Conservation (phyloP, 441 rosid genomes). For the Arabidopsis lyrata region DNA sequence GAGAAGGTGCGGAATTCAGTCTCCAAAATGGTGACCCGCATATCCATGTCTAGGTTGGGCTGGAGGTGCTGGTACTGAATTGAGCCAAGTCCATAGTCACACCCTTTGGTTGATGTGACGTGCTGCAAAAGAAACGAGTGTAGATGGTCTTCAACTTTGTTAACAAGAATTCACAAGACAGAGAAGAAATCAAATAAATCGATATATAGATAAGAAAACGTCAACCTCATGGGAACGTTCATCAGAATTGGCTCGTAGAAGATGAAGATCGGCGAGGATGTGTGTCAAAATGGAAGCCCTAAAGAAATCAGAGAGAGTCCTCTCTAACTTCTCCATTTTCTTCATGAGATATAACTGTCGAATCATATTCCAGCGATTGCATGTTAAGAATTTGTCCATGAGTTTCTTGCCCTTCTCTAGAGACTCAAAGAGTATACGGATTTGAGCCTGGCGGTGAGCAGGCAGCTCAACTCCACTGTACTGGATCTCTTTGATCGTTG, state of each 20-base stretch:
- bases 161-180: neutral
- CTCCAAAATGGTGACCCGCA: neutral
- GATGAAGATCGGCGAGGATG: slow-evolving; percentile 72
- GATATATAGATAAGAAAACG: too few relatives aligned
- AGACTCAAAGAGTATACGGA: slow-evolving; percentile 54
- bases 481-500: slow-evolving; percentile 68
- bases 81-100: neutral
- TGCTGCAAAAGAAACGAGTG: neutral
- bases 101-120: neutral
- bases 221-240: slow-evolving; percentile 66
- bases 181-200: too few relatives aligned
- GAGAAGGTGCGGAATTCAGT: neutral
- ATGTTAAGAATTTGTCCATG: slow-evolving; percentile 49
- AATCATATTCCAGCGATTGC: slow-evolving; percentile 71
- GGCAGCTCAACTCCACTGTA: slow-evolving; percentile 84
- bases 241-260: slow-evolving; percentile 50
- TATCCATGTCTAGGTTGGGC: neutral
- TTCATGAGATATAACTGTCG: slow-evolving; percentile 54
- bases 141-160: neutral
- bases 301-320: slow-evolving; percentile 51
- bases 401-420: slow-evolving; percentile 62
- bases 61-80: neutral
- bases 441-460: slow-evolving; percentile 63
- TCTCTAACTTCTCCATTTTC: slow-evolving; percentile 78
- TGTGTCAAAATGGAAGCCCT: slow-evolving; percentile 55